Evolutionary conservation across 352 stramenopile species (phyloP), one percentile per base, ranked within the genome.

Genomic region (Pythium brassicae): DNA sequence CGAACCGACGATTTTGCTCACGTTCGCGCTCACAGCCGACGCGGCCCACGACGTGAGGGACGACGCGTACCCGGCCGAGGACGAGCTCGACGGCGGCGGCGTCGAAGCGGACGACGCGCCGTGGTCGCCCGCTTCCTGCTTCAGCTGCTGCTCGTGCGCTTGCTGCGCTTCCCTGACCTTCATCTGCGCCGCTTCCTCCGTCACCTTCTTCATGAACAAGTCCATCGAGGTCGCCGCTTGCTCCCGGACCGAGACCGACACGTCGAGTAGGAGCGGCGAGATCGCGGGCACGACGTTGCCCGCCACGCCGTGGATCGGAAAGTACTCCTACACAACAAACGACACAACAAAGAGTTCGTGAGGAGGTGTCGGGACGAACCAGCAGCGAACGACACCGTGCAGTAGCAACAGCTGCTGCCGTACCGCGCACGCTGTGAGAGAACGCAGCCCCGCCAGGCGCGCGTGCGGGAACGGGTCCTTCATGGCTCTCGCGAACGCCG

Each of bases 381-480:
- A 37, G 32, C 32, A 37, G 2, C 32, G 6, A 10, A 9, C 17
- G 17, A 17, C 37, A 43, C 9, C 17, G 17, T 20, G 4, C 15
- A 45, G 20, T 17, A 22, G 2, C 42, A 17, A 8, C 20, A 5
- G 17, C 57, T 48, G 14, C 43, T 35, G 34, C 17, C 20, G 26
- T 23, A 90, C 82, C 75, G 93, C 81, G 44, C 85, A 95, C 9
- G 83, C 85, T 34, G 77, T 84, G 46, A 95, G 59, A 3, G 85
- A 93, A 0, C 82, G 79, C 32, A 97, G 62, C 25, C 87, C 88
- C 26, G 90, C 88, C 19, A 97, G 74, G 35, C 90, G 74, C 3
- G 90, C 88, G 52, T 95, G 88, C 5, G 88, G 86, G 49, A 97
- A 97, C 22, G 86, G 86, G 47, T 97, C 90, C 43, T 76, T 75